Evolutionary conservation across 352 stramenopile species (phyloP), one percentile per base, ranked within the genome.

Genomic region (Phytophthora citricola): DNA sequence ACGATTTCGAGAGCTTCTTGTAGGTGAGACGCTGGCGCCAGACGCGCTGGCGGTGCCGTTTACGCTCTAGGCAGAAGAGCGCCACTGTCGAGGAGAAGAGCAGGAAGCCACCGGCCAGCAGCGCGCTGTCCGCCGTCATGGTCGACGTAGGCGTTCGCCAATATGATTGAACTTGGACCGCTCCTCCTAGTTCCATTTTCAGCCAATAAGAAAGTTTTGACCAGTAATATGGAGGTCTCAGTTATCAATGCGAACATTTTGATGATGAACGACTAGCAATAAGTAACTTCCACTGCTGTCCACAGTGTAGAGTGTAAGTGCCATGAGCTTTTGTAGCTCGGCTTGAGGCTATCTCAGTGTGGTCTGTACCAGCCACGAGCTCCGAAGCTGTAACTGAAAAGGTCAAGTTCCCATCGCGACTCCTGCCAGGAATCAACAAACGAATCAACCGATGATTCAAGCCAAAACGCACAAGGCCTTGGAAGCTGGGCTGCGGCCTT

Each of bases 1-100:
- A 95, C 87, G 82, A 83, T 67, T 92, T 91, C 55, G 85, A 94
- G 60, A 95, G 85, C 69, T 94, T 93, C 73, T 95, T 95, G 74
- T 91, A 87, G 6, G 79, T 90, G 24, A 95, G 73, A 41, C 86
- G 83, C 66, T 89, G 69, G 20, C 79, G 85, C 87, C 87, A 95
- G 48, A 78, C 66, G 32, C 77, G 75, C 57, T 93, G 73, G 15
- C 87, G 83, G 54, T 84, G 71, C 49, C 78, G 76, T 69, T 95
- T 92, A 51, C 85, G 82, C 44, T 79, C 73, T 24, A 87, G 64
- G 41, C 81, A 93, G 41, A 93, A 64, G 32, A 90, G 65, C 66
- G 78, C 73, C 26, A 93, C 63, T 8, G 78, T 87, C 15, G 79
- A 87, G 14, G 83, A 92, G 54, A 93, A 78, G 61, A 93, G 71